Evolutionary conservation across 2,329 filamentous ascomycete genomes (phyloP).

Genomic region (Fusarium austroafricanum): DNA sequence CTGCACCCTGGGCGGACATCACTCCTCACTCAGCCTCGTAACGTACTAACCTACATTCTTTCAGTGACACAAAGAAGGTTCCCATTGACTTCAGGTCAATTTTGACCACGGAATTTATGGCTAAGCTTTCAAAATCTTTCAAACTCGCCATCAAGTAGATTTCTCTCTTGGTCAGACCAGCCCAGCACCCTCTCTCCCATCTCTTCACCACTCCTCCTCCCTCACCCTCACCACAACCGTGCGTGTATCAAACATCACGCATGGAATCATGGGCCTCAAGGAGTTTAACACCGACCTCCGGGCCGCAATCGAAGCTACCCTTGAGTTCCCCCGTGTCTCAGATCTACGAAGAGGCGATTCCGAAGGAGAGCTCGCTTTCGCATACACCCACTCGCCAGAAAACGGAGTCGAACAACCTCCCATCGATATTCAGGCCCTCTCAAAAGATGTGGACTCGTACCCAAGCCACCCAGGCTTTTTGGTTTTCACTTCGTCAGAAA

Average conservation of each 20-base stretch:
- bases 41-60: background rate
- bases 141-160: background rate
- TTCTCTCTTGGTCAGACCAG: too few species aligned
- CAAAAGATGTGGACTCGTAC: conserved; percentile 53
- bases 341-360: conserved; percentile 71
- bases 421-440: conserved; percentile 54
- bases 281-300: conserved; percentile 71
- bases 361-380: conserved; percentile 78
- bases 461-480: conserved; percentile 55
- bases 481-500: conserved; percentile 57
- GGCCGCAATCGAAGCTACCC: conserved; percentile 48
- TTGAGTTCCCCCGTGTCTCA: conserved; percentile 62
- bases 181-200: background rate
- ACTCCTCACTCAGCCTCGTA: background rate
- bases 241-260: background rate
- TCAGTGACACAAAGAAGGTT: background rate
- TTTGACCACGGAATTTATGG: background rate
- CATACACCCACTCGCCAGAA: conserved; percentile 58
- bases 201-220: too few species aligned
- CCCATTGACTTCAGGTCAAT: background rate
- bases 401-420: conserved; percentile 41
- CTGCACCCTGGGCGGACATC: background rate
- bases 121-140: background rate
- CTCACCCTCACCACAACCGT: background rate
- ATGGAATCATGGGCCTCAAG: conserved; percentile 69